phyloP scores from a whole-genome alignment of 2,329 filamentous ascomycete species.

The Fusarium foetens region DNA sequence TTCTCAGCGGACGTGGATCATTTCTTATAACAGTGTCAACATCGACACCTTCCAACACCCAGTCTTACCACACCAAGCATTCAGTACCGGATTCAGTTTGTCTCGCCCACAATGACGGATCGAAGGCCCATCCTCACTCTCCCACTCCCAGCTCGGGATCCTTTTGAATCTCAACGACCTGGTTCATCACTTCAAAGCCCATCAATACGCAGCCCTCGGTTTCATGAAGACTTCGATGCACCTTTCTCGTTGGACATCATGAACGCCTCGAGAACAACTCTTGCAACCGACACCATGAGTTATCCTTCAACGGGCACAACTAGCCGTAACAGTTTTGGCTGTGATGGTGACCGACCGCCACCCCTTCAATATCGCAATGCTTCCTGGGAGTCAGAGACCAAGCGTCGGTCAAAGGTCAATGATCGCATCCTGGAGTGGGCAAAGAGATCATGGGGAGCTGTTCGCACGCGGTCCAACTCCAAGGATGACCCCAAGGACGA shows the following conservation, averaged over 20 bases:
- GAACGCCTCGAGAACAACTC: conserved; percentile 46
- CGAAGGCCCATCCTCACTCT: conserved; percentile 44
- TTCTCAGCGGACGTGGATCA: not conserved
- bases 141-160: conserved; percentile 41
- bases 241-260: conserved; percentile 51
- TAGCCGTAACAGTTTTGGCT: conserved; percentile 44
- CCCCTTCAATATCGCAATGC: conserved; percentile 41
- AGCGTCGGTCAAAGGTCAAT: conserved; percentile 47
- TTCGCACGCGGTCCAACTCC: conserved; percentile 40
- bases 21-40: conserved; percentile 12
- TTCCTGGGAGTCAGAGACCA: conserved; percentile 45
- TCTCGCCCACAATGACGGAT: conserved; percentile 41
- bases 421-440: conserved; percentile 50
- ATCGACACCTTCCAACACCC: not conserved
- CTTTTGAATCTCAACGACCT: conserved; percentile 35
- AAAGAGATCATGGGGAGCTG: conserved; percentile 46
- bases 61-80: not conserved
- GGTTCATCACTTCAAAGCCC: conserved; percentile 34
- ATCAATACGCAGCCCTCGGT: conserved; percentile 47
- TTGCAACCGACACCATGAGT: conserved; percentile 42
- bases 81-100: conserved; percentile 23
- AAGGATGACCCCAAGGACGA: conserved; percentile 38
- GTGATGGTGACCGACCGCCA: conserved; percentile 33
- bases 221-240: conserved; percentile 53
- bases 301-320: conserved; percentile 39